Evolutionary conservation across 2,329 filamentous ascomycete species (phyloP).

Genomic region (Hymenoscyphus albidus): DNA sequence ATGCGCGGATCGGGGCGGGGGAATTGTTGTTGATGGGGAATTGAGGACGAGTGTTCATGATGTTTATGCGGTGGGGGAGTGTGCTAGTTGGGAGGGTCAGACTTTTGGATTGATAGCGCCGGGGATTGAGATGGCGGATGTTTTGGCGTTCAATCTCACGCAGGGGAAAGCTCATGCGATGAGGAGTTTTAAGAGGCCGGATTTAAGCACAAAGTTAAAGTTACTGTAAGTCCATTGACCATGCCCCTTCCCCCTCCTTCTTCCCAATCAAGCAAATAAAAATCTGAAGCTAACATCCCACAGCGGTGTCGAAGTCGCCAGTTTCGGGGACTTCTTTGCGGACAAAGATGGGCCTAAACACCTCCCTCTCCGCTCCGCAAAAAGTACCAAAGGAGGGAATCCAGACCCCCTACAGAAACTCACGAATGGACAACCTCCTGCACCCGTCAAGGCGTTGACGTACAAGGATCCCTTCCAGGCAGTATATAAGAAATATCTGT

Average conservation of each 20-base stretch:
- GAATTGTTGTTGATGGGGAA: constrained; percentile 57
- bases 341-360: constrained; percentile 77
- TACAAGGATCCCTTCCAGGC: constrained; percentile 87
- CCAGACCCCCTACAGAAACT: constrained; percentile 43
- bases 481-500: constrained; percentile 92
- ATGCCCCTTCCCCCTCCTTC: background rate
- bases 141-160: constrained; percentile 86
- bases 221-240: constrained; percentile 46
- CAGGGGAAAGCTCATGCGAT: constrained; percentile 69
- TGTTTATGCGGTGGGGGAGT: constrained; percentile 87
- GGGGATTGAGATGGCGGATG: constrained; percentile 88
- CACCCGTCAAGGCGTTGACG: constrained; percentile 74
- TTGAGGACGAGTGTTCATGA: constrained; percentile 67
- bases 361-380: constrained; percentile 57
- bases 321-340: constrained; percentile 91
- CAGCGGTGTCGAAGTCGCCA: constrained; percentile 78
- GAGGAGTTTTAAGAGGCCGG: constrained; percentile 72
- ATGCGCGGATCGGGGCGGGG: constrained; percentile 68
- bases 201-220: constrained; percentile 89
- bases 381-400: constrained; percentile 39
- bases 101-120: constrained; percentile 87
- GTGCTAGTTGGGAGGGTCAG: constrained; percentile 82
- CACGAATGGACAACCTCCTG: constrained; percentile 51
- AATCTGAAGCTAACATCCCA: background rate
- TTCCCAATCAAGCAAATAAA: too few species aligned